Conservation (phyloP, 192 early-diverging fungal species). For the Coemansia sp. region DNA sequence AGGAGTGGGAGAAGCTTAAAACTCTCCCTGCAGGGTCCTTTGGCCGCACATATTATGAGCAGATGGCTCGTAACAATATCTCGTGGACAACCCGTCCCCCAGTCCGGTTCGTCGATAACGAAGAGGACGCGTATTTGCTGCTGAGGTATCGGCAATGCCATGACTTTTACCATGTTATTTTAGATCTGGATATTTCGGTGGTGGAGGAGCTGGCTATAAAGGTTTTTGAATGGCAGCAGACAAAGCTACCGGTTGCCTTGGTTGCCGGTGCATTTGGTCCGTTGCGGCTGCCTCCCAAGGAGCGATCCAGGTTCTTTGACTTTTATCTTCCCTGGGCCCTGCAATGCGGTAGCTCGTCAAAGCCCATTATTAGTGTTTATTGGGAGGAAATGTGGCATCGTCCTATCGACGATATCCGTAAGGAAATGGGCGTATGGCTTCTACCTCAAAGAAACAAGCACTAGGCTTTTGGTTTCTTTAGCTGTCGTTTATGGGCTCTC, state of each 20-base stretch:
- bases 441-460: slow-evolving; percentile 46
- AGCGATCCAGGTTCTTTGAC: slow-evolving; percentile 63
- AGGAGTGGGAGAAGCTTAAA: slow-evolving; percentile 65
- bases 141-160: slow-evolving; percentile 89
- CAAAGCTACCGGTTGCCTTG: slow-evolving; percentile 83
- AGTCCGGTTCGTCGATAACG: slow-evolving; percentile 85
- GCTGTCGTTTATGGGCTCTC: slow-evolving; percentile 18
- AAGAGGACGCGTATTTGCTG: slow-evolving; percentile 92
- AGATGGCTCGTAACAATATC: slow-evolving; percentile 76
- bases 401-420: slow-evolving; percentile 65
- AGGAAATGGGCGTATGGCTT: slow-evolving; percentile 71
- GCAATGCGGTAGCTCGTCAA: slow-evolving; percentile 69
- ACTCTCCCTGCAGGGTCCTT: slow-evolving; percentile 70
- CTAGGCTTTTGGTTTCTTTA: not conserved
- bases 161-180: slow-evolving; percentile 90
- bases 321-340: slow-evolving; percentile 92
- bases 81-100: slow-evolving; percentile 77
- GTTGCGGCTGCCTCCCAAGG: slow-evolving; percentile 58
- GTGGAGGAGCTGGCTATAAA: slow-evolving; percentile 93
- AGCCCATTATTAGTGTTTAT: slow-evolving; percentile 82
- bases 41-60: slow-evolving; percentile 80
- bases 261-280: slow-evolving; percentile 84
- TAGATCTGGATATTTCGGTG: slow-evolving; percentile 75
- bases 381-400: slow-evolving; percentile 82
- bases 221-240: slow-evolving; percentile 92